These are phyloP conservation scores for Amanita molliuscula DNA, from an alignment of 768 basidiomycete genomes.

Conservation along the genomic window DNA sequence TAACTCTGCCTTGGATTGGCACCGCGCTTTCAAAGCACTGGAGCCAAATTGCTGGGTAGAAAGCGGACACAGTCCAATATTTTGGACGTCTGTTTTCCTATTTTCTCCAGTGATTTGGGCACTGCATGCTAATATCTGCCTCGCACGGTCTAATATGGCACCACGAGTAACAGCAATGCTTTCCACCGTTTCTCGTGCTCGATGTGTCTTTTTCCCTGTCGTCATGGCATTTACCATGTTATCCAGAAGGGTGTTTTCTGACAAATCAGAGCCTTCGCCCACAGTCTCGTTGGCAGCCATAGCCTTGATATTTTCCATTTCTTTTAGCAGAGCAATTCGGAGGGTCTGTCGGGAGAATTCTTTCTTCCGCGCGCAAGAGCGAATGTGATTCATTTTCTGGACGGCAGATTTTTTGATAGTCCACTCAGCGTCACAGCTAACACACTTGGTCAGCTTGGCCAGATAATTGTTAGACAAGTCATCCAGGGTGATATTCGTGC, in stretches of 20 bases:
- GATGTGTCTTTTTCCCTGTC: neutral
- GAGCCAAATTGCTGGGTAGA: slow-evolving; percentile 30
- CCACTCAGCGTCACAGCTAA: slow-evolving; percentile 59
- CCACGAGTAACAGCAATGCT: slow-evolving; percentile 36
- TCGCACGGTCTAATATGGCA: slow-evolving; percentile 27
- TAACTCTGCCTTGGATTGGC: slow-evolving; percentile 2
- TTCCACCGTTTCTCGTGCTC: slow-evolving; percentile 29
- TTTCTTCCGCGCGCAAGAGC: slow-evolving; percentile 56
- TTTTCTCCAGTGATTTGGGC: slow-evolving; percentile 7
- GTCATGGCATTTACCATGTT: neutral
- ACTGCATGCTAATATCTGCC: slow-evolving; percentile 18
- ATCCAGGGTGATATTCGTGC: slow-evolving; percentile 14
- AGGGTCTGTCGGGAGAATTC: slow-evolving; percentile 46
- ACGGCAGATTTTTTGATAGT: slow-evolving; percentile 52
- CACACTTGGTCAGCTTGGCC: slow-evolving; percentile 40
- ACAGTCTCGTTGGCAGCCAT: neutral
- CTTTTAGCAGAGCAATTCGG: slow-evolving; percentile 37
- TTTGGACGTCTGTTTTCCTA: neutral
- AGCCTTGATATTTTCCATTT: slow-evolving; percentile 19
- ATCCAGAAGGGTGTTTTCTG: neutral
- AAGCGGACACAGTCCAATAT: slow-evolving; percentile 9
- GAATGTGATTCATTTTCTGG: slow-evolving; percentile 62
- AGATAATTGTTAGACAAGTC: slow-evolving; percentile 40
- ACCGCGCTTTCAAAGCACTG: slow-evolving; percentile 23
- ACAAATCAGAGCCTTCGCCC: neutral